Evolutionary conservation across 805 yeast species (phyloP).

Genomic region (Yarrowia deformans): DNA sequence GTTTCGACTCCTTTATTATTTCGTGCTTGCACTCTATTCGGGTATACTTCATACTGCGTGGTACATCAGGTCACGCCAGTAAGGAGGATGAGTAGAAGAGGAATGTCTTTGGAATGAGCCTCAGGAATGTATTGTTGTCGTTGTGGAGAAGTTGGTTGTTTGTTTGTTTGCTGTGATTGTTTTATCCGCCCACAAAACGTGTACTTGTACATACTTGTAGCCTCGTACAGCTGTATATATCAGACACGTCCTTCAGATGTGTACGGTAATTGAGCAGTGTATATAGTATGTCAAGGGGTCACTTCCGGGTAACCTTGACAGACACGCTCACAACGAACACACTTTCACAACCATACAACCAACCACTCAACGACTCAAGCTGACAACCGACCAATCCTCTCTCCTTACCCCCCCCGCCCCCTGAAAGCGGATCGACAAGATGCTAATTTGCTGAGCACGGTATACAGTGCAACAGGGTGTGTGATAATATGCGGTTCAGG

Average conservation of each 20-base stretch:
- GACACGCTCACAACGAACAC: too few relatives aligned
- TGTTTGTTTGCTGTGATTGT: neutral
- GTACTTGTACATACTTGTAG: too few relatives aligned
- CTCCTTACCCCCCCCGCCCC: neutral
- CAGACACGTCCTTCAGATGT: neutral
- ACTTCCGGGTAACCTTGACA: conserved; percentile 23
- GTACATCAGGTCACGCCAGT: neutral
- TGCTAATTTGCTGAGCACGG: neutral
- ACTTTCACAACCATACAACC: neutral
- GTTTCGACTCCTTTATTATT: neutral
- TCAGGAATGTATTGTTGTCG: neutral
- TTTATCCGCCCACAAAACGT: neutral
- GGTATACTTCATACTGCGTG: neutral
- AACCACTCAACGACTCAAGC: too few relatives aligned
- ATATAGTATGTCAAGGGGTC: neutral
- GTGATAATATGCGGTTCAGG: neutral
- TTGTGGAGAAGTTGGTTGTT: neutral
- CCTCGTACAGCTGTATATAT: neutral
- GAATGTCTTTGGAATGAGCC: neutral
- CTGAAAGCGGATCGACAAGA: conserved; percentile 12
- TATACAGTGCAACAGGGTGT: conserved; percentile 1
- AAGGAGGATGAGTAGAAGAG: neutral
- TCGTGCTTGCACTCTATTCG: neutral
- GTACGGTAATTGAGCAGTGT: neutral
- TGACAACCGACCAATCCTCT: too few relatives aligned